A percentile compares a stretch with the other conserved stretches of the same genome.
Evolutionary conservation across 495 filamentous ascomycete genomes (phyloP).

Genomic region (Hyphodiscus hymeniophilus): DNA sequence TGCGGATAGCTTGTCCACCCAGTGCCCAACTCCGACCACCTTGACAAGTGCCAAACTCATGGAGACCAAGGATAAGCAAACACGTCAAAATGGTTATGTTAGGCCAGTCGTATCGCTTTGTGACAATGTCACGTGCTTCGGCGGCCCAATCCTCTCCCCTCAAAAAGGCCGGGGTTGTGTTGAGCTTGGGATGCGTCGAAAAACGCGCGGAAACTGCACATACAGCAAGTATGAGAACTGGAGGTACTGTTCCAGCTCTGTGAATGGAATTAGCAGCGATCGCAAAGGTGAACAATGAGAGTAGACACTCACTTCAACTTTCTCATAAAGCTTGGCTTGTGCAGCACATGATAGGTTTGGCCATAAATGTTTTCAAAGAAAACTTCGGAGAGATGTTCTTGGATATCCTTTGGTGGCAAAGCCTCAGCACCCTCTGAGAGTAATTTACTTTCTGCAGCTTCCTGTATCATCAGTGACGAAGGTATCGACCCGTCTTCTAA

Average conservation of each 20-base stretch:
- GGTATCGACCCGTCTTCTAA: conserved; percentile 38
- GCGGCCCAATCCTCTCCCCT: conserved; percentile 87
- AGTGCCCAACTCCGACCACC: conserved; percentile 93
- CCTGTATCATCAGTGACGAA: conserved; percentile 51
- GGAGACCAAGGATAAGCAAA: conserved; percentile 77
- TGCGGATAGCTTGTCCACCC: conserved; percentile 87
- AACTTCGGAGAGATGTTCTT: conserved; percentile 88
- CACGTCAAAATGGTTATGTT: conserved; percentile 94
- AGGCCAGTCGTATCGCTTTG: conserved; percentile 83
- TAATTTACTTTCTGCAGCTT: conserved; percentile 62
- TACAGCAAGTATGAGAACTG: conserved; percentile 82
- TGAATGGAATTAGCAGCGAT: background rate
- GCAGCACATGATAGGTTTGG: conserved; percentile 89
- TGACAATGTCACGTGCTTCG: conserved; percentile 73
- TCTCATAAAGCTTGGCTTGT: conserved; percentile 94
- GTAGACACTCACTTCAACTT: conserved; percentile 50
- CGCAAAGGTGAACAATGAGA: background rate
- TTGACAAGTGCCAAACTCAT: conserved; percentile 96
- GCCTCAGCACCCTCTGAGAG: conserved; percentile 75
- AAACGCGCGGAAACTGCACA: conserved; percentile 92
- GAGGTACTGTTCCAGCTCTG: conserved; percentile 54
- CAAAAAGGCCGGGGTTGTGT: conserved; percentile 75
- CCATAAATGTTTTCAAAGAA: conserved; percentile 97
- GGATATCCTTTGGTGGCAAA: conserved; percentile 79
- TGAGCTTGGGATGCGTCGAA: conserved; percentile 86